A percentile compares a stretch with the other conserved stretches of the same genome.
Conservation (phyloP, 352 stramenopile species). For the Vaucheria bursata region DNA sequence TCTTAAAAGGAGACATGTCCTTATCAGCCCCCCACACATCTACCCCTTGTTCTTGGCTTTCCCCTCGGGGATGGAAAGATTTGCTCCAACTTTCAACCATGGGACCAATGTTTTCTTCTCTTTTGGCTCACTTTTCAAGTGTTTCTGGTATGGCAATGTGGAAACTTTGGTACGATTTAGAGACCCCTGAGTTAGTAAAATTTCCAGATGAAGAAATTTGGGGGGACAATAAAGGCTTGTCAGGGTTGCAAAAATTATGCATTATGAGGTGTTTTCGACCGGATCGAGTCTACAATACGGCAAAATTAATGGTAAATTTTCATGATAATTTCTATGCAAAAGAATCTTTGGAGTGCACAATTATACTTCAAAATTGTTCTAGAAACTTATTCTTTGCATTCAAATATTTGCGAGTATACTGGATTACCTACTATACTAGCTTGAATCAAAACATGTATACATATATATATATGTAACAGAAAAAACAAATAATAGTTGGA, state of each 20-base stretch:
- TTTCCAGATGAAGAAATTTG: constrained; percentile 71
- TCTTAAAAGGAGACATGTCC: constrained; percentile 89
- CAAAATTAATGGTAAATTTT: constrained; percentile 79
- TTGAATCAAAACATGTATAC: too few relatives aligned
- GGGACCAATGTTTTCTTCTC: constrained; percentile 51
- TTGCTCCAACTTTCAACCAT: constrained; percentile 59
- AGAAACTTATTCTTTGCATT: too few relatives aligned
- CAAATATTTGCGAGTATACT: too few relatives aligned
- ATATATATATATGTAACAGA: too few relatives aligned
- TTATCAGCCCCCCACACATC: constrained; percentile 56
- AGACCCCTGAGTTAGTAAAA: constrained; percentile 68
- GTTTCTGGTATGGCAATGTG: constrained; percentile 56
- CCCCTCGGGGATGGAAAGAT: constrained; percentile 78
- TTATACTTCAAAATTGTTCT: too few relatives aligned
- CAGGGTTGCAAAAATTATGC: constrained; percentile 70
- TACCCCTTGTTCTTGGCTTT: constrained; percentile 82
- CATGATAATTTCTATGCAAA: too few relatives aligned
- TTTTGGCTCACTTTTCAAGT: constrained; percentile 49
- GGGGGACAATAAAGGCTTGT: too few relatives aligned
- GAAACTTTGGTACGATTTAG: constrained; percentile 85
- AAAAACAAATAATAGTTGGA: too few relatives aligned
- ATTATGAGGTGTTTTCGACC: constrained; percentile 84
- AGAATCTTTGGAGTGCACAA: too few relatives aligned
- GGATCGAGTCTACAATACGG: constrained; percentile 87
- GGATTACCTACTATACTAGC: too few relatives aligned